Evolutionary conservation across 2,329 filamentous ascomycete genomes (phyloP).

Genomic region (Colletotrichum limetticola): DNA sequence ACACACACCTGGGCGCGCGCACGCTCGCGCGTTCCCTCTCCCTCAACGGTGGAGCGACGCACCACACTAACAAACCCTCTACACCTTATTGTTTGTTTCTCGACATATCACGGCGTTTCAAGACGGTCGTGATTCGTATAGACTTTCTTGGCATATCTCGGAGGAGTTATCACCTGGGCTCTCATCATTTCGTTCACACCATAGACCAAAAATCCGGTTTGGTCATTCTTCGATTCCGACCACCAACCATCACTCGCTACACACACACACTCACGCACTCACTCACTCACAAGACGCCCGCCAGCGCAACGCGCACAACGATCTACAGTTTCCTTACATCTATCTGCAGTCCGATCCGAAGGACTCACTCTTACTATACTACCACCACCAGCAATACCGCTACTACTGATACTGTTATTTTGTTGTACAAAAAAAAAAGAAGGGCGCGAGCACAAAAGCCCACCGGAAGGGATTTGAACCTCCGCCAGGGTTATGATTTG

Average conservation of each 20-base stretch:
- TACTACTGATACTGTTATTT: slow-evolving; percentile 16
- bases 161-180: slow-evolving; percentile 11
- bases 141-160: slow-evolving; percentile 23
- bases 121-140: slow-evolving; percentile 16
- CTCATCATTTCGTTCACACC: neutral
- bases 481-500: slow-evolving; percentile 29
- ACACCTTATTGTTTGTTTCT: neutral
- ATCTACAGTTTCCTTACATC: neutral
- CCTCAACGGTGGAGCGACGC: neutral
- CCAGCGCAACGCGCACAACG: neutral
- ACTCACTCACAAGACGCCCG: neutral
- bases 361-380: slow-evolving; percentile 9
- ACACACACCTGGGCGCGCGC: neutral
- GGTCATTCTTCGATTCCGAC: slow-evolving; percentile 1
- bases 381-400: slow-evolving; percentile 10
- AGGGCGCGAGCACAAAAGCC: slow-evolving; percentile 5
- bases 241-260: slow-evolving; percentile 4
- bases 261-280: neutral
- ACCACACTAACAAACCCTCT: slow-evolving; percentile 5
- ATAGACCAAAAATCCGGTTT: slow-evolving; percentile 19
- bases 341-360: neutral
- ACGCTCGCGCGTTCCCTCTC: neutral
- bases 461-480: slow-evolving; percentile 2
- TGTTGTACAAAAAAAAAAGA: slow-evolving; percentile 21
- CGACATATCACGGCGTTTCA: slow-evolving; percentile 10